These are phyloP conservation scores for Penicillium fimorum DNA, from an alignment of 495 filamentous ascomycete genomes.

Conservation along the genomic window DNA sequence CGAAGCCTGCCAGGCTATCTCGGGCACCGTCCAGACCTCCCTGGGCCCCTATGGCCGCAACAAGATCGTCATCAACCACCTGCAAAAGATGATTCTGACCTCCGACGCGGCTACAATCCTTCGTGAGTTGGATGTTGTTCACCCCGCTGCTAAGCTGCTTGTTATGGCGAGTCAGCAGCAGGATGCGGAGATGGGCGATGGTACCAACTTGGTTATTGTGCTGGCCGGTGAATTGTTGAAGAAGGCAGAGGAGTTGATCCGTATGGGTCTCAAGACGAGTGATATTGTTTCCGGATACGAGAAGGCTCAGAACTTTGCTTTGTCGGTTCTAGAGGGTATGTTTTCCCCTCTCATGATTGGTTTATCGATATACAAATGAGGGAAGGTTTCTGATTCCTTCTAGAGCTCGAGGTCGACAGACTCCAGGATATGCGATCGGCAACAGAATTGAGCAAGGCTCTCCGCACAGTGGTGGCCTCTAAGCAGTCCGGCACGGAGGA, in stretches of 20 bases:
- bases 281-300: slow-evolving; percentile 96
- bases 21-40: slow-evolving; percentile 93
- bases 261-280: slow-evolving; percentile 94
- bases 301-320: slow-evolving; percentile 82
- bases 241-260: slow-evolving; percentile 93
- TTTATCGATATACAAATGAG: slow-evolving; percentile 10
- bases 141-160: slow-evolving; percentile 96
- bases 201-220: slow-evolving; percentile 95
- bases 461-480: slow-evolving; percentile 90
- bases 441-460: slow-evolving; percentile 87
- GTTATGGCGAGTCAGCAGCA: slow-evolving; percentile 99
- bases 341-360: slow-evolving; percentile 6
- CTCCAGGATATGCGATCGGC: slow-evolving; percentile 77
- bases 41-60: slow-evolving; percentile 97
- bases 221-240: slow-evolving; percentile 93
- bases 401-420: slow-evolving; percentile 86
- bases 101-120: slow-evolving; percentile 97
- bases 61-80: slow-evolving; percentile 99
- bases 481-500: slow-evolving; percentile 96
- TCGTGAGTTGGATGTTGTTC: slow-evolving; percentile 95
- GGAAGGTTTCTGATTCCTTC: slow-evolving; percentile 11
- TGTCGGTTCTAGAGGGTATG: slow-evolving; percentile 76
- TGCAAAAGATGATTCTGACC: slow-evolving; percentile 99
- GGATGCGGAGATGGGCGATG: slow-evolving; percentile 98
- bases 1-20: slow-evolving; percentile 95